Conservation (phyloP, 495 filamentous ascomycete genomes). For the Thermothielavioides terrestris region DNA sequence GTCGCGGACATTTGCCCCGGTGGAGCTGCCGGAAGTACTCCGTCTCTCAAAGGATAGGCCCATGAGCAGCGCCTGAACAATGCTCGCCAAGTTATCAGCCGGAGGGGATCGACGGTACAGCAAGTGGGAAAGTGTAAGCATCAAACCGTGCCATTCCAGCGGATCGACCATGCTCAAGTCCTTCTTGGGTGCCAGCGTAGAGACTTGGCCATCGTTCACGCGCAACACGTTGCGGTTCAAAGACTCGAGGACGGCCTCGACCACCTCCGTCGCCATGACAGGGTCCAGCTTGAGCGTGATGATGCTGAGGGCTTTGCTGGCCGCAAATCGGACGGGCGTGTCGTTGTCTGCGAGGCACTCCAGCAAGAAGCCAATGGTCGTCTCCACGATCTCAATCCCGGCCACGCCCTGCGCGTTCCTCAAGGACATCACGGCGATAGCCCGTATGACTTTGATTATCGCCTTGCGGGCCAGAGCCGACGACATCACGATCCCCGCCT, state of each 20-base stretch:
- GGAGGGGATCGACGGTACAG: constrained; percentile 72
- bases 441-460: constrained; percentile 73
- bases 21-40: constrained; percentile 65
- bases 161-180: constrained; percentile 68
- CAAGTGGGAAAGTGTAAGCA: constrained; percentile 76
- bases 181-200: constrained; percentile 32
- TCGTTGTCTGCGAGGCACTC: constrained; percentile 68
- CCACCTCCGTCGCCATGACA: constrained; percentile 73
- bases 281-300: constrained; percentile 68
- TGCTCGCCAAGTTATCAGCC: constrained; percentile 52
- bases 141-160: constrained; percentile 83
- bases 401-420: constrained; percentile 36
- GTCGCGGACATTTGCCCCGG: constrained; percentile 93
- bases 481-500: constrained; percentile 40
- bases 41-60: constrained; percentile 82
- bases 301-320: constrained; percentile 85
- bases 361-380: constrained; percentile 64
- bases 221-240: constrained; percentile 72
- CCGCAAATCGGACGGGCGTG: constrained; percentile 78
- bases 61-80: constrained; percentile 60
- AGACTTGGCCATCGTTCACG: constrained; percentile 30
- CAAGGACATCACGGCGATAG: constrained; percentile 56
- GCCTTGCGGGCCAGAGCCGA: constrained; percentile 73
- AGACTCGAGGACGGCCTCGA: constrained; percentile 70
- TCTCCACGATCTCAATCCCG: constrained; percentile 54